phyloP scores from a whole-genome alignment of 495 filamentous ascomycete species.

The Chaetomidium leptoderma region DNA sequence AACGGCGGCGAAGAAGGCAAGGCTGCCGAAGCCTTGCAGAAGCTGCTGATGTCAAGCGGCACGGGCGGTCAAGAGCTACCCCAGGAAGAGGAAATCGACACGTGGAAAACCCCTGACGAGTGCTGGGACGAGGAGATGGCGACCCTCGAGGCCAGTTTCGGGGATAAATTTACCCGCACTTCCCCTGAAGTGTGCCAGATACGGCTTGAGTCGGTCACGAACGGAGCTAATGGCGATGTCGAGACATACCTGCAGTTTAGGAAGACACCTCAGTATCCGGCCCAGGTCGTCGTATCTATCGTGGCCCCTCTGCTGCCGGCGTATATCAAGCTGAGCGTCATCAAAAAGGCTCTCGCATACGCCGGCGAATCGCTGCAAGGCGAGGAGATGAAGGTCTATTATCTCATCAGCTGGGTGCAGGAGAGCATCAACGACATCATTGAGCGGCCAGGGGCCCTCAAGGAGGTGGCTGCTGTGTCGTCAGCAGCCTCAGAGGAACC shows the following conservation, averaged over 20 bases:
- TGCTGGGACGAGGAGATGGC: slow-evolving; percentile 83
- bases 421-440: slow-evolving; percentile 69
- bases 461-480: slow-evolving; percentile 70
- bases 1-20: slow-evolving; percentile 66
- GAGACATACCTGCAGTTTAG: slow-evolving; percentile 49
- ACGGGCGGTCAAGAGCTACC: slow-evolving; percentile 13
- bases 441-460: slow-evolving; percentile 72
- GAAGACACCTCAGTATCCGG: slow-evolving; percentile 62
- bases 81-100: slow-evolving; percentile 28
- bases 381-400: slow-evolving; percentile 80
- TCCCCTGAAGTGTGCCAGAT: slow-evolving; percentile 63
- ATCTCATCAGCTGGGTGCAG: slow-evolving; percentile 86
- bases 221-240: slow-evolving; percentile 41
- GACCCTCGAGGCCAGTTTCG: slow-evolving; percentile 76
- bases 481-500: slow-evolving; percentile 53
- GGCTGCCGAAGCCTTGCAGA: slow-evolving; percentile 74
- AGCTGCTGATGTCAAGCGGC: slow-evolving; percentile 55
- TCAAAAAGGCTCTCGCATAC: slow-evolving; percentile 68
- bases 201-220: slow-evolving; percentile 43
- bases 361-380: slow-evolving; percentile 65
- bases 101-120: slow-evolving; percentile 46
- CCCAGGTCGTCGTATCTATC: slow-evolving; percentile 69
- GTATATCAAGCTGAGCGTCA: slow-evolving; percentile 86
- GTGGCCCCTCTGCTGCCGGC: slow-evolving; percentile 70
- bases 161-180: slow-evolving; percentile 54